These are phyloP conservation scores for Lactifluus echinatus DNA, from an alignment of 768 basidiomycete genomes.

Conservation along the genomic window DNA sequence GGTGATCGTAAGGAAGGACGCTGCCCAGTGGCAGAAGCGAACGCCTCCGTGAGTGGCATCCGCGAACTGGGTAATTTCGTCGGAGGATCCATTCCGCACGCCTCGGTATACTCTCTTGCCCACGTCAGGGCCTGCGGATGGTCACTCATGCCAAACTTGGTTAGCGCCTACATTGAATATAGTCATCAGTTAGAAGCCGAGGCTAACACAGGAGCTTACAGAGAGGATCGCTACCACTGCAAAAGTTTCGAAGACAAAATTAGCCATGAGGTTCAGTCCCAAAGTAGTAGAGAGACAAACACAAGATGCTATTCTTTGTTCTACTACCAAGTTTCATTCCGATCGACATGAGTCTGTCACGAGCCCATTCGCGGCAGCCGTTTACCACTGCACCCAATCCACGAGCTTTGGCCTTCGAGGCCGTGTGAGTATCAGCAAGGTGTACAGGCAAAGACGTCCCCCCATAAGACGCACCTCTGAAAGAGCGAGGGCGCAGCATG, in stretches of 20 bases:
- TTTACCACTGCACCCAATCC: background rate
- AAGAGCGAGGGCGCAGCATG: slow-evolving; percentile 56
- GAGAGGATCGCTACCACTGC: slow-evolving; percentile 55
- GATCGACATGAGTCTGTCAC: slow-evolving; percentile 33
- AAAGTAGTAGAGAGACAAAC: slow-evolving; percentile 30
- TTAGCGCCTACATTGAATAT: slow-evolving; percentile 40
- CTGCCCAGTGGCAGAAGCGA: background rate
- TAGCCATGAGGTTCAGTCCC: slow-evolving; percentile 26
- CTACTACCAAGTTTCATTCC: slow-evolving; percentile 34
- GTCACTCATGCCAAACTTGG: slow-evolving; percentile 54
- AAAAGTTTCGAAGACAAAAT: slow-evolving; percentile 39
- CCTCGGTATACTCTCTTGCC: slow-evolving; percentile 55
- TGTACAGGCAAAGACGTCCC: background rate
- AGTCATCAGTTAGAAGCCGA: slow-evolving; percentile 17
- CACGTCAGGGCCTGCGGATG: slow-evolving; percentile 47
- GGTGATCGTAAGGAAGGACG: slow-evolving; percentile 4
- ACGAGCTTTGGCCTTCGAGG: background rate
- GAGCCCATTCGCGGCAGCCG: slow-evolving; percentile 29
- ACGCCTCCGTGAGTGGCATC: background rate
- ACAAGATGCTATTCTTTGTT: slow-evolving; percentile 36
- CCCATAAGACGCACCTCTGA: slow-evolving; percentile 42
- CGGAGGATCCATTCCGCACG: slow-evolving; percentile 53
- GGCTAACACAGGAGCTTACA: slow-evolving; percentile 43
- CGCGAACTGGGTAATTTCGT: background rate
- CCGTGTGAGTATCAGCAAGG: background rate